These are phyloP conservation scores for Infundibulicybe gibba DNA, from an alignment of 768 basidiomycete species.

Conservation along the genomic window DNA sequence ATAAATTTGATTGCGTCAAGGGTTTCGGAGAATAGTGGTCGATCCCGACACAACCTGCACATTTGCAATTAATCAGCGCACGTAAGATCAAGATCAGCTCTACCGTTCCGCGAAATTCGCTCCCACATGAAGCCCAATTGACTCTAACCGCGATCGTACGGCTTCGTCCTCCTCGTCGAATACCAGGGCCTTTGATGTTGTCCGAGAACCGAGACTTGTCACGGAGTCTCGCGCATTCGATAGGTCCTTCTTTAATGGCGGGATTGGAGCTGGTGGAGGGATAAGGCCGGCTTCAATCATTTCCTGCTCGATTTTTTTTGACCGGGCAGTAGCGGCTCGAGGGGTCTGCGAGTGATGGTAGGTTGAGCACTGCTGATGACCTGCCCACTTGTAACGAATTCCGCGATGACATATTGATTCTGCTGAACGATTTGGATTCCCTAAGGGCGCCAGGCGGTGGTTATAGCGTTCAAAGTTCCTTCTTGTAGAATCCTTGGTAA, in stretches of 20 bases:
- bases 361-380: conserved; percentile 20
- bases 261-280: conserved; percentile 41
- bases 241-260: conserved; percentile 34
- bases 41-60: conserved; percentile 69
- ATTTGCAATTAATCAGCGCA: neutral
- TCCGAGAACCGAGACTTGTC: conserved; percentile 36
- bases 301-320: conserved; percentile 69
- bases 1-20: conserved; percentile 93
- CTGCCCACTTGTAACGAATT: conserved; percentile 26
- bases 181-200: conserved; percentile 25
- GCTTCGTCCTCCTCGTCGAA: conserved; percentile 75
- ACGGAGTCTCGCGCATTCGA: conserved; percentile 34
- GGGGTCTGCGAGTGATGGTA: conserved; percentile 63
- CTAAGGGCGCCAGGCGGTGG: too few species aligned
- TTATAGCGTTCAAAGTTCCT: too few species aligned
- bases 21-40: conserved; percentile 74
- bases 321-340: conserved; percentile 51
- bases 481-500: too few species aligned
- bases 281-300: conserved; percentile 79
- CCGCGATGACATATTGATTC: conserved; percentile 18
- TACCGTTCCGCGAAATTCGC: conserved; percentile 85
- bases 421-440: too few species aligned
- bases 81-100: conserved; percentile 1
- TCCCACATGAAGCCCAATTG: conserved; percentile 84
- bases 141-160: conserved; percentile 65